Conservation (phyloP, 2,329 filamentous ascomycete genomes). For the Didymosphaeria variabile region DNA sequence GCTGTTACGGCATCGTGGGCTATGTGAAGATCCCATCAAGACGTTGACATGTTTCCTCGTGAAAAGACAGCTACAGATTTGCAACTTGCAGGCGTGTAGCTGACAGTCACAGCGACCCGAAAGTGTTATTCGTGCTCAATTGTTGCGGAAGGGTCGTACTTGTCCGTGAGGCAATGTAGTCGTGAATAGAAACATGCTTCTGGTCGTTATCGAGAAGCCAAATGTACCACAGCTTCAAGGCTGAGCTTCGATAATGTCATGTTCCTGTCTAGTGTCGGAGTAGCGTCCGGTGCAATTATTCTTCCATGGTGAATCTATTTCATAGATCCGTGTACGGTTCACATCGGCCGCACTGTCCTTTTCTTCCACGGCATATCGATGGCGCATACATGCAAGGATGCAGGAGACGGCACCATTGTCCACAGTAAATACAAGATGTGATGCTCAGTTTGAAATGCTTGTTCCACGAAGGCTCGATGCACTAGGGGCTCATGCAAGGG, state of each 20-base stretch:
- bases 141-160: not conserved
- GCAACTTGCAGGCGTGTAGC: too few relatives aligned
- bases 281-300: not conserved
- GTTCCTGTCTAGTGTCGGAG: not conserved
- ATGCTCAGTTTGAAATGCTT: not conserved
- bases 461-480: not conserved
- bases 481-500: constrained; percentile 5
- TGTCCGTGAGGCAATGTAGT: not conserved
- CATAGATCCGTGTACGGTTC: too few relatives aligned
- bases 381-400: not conserved
- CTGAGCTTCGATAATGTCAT: not conserved
- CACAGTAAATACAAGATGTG: not conserved
- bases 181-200: not conserved
- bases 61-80: too few relatives aligned
- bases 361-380: not conserved
- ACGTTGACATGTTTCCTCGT: too few relatives aligned
- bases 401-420: too few relatives aligned
- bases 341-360: too few relatives aligned
- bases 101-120: too few relatives aligned
- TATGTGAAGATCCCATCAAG: too few relatives aligned
- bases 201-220: not conserved
- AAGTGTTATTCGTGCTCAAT: not conserved
- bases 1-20: not conserved
- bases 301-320: too few relatives aligned
- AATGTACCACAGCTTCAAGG: not conserved